Base-by-base conservation (phyloP, 495 filamentous ascomycete species). In the Penicillium robsamsonii region DNA sequence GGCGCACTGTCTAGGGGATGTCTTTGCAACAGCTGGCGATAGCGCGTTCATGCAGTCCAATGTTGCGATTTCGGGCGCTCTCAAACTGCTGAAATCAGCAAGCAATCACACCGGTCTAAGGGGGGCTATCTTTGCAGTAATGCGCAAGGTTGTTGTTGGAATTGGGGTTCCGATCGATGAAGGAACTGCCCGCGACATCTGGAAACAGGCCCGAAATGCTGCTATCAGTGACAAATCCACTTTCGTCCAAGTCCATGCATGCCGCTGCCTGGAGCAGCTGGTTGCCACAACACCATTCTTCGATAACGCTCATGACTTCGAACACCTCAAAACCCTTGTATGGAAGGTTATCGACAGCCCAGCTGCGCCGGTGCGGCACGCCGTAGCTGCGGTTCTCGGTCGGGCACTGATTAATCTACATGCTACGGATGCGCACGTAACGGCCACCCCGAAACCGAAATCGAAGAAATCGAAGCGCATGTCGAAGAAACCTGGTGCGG, bases 281-380 rank as follows among this genome's bases (percentile, higher is more conserved):
- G 72, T 89, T 30, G 84, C 78, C 46, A 71, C 76, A 48, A 96
- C 92, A 0, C 73, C 79, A 0, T 93, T 86, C 61, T 97, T 97
- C 65, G 88, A 94, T 59, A 95, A 94, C 65, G 82, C 86, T n/a
- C 85, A 79, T 69, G 95, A 99, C 65, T 96, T 94, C 62, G 94
- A 97, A 48, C 89, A 84, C 52, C 71, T 97, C 22, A 89, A 89
- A 60, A 84, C 81, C 8, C 79, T 86, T 0, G 75, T 95, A 30
- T 93, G 89, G 79, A 96, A 95, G 71, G 80, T 86, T 3, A 85
- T 95, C 54, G 94, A 99, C 49, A 93, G 86, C 42, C 69, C 85
- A 3, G 86, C 84, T 37, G 74, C 88, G 3, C 73, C 82, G 18
- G 89, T 94, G 29, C 81, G 94, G 54, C 86, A 90, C 71, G 89